phyloP scores from a whole-genome alignment of 2,329 filamentous ascomycete species.

The Fusarium armeniacum region DNA sequence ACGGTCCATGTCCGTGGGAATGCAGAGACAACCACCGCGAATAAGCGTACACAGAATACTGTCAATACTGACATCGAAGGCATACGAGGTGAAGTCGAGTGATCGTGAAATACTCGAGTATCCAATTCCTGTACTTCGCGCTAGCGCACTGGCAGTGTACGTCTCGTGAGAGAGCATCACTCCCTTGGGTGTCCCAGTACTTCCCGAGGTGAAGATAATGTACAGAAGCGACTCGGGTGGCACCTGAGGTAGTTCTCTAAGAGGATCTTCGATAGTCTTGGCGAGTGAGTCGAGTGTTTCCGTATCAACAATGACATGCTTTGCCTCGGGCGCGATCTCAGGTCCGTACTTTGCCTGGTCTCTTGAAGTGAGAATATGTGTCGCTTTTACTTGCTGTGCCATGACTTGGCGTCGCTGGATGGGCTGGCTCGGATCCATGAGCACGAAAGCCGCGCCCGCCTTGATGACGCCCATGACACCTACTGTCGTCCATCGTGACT shows the following conservation, averaged over 20 bases:
- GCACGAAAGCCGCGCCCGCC: slow-evolving; percentile 54
- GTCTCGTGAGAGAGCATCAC: slow-evolving; percentile 67
- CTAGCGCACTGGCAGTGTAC: slow-evolving; percentile 58
- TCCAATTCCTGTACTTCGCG: slow-evolving; percentile 53
- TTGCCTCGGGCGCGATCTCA: slow-evolving; percentile 40
- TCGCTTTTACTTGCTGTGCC: slow-evolving; percentile 41
- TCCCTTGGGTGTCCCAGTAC: slow-evolving; percentile 74
- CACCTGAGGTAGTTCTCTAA: slow-evolving; percentile 54
- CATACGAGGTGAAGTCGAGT: slow-evolving; percentile 65
- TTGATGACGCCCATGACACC: slow-evolving; percentile 53
- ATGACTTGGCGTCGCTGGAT: slow-evolving; percentile 45
- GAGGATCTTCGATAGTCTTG: slow-evolving; percentile 29
- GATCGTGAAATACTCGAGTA: slow-evolving; percentile 59
- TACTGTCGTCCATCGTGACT: slow-evolving; percentile 52
- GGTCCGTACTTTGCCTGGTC: slow-evolving; percentile 35
- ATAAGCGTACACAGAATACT: slow-evolving; percentile 67
- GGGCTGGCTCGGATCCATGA: slow-evolving; percentile 51
- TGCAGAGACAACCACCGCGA: slow-evolving; percentile 65
- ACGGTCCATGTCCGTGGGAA: slow-evolving; percentile 67
- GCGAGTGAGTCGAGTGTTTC: slow-evolving; percentile 29
- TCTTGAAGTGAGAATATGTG: slow-evolving; percentile 41
- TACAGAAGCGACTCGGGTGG: slow-evolving; percentile 62
- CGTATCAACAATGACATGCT: slow-evolving; percentile 39
- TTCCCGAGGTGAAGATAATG: slow-evolving; percentile 76
- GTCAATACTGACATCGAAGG: slow-evolving; percentile 68